Percentiles rank a stretch among this genome's conserved stretches.
Evolutionary conservation across 345 rosid species (phyloP).

Genomic region (Chamaenerion angustifolium): DNA sequence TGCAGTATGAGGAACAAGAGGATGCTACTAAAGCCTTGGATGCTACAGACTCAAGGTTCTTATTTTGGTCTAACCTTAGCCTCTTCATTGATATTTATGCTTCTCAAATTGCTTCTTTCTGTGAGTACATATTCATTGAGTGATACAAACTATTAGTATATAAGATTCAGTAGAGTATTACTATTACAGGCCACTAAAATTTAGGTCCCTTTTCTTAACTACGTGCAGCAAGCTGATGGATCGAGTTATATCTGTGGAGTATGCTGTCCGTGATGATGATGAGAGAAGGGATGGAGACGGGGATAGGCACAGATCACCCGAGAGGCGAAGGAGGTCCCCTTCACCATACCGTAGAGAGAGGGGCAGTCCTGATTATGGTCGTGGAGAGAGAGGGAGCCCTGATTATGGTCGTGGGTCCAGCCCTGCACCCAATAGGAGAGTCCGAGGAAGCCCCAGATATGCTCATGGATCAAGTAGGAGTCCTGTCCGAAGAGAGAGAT

Average conservation of each 20-base stretch:
- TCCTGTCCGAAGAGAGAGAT: constrained; percentile 29
- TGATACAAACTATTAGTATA: too few species aligned
- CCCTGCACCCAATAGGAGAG: constrained; percentile 15
- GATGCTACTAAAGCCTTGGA: constrained; percentile 89
- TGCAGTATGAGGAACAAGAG: constrained; percentile 78
- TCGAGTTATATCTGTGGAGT: constrained; percentile 84
- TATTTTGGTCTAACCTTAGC: background rate
- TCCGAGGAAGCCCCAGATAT: too few species aligned
- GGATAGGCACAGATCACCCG: constrained; percentile 68
- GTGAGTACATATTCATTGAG: background rate
- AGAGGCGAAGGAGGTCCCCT: constrained; percentile 61
- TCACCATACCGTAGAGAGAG: constrained; percentile 77
- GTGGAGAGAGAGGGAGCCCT: constrained; percentile 46
- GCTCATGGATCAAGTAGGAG: constrained; percentile 5
- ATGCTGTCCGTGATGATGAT: constrained; percentile 82
- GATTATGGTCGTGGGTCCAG: constrained; percentile 46
- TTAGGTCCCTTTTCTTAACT: background rate
- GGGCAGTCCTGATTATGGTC: constrained; percentile 93
- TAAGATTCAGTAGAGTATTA: too few species aligned
- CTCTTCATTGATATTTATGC: background rate
- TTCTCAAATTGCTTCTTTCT: background rate
- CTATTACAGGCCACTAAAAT: too few species aligned
- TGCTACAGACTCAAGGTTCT: constrained; percentile 64
- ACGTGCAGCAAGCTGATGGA: constrained; percentile 74
- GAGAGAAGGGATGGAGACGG: constrained; percentile 51